Evolutionary conservation across 2,329 filamentous ascomycete genomes (phyloP), one percentile per base, ranked within the genome.

Genomic region (Diplodia sapinea): DNA sequence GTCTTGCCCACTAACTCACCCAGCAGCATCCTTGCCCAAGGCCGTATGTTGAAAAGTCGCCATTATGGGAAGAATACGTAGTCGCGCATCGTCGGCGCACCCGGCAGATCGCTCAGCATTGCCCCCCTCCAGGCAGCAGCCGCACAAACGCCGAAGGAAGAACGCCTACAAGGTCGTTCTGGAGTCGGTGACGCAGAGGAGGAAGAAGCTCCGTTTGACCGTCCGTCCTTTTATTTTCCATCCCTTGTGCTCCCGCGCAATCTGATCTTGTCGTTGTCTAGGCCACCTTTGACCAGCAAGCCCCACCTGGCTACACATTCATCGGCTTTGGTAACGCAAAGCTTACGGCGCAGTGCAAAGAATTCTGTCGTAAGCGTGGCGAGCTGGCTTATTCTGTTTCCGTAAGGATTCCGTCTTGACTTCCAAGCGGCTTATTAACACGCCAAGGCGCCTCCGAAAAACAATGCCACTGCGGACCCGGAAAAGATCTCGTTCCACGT

Each of bases 301-400:
- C 87, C 26, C 87, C 86, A 11, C 76, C 77, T 57, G 87, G 86
- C n/a, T 89, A 88, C 74, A 85, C 83, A 0, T 89, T 88, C 72
- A 83, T 89, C 61, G 84, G 86, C 26, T 83, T 86, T 55, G 87
- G 87, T 29, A 85, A 87, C 69, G 86, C 86, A 1, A 82, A 85
- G 65, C 80, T 90, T 59, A 87, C 87, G 20, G 82, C 82, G 56
- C 82, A 82, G 67, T 79, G 77, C 73, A 89, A 88, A 75, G 86
- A 89, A 71, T 74, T 85, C 50, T 88, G 87, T 70, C 82, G 85
- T 63, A 82, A 83, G 72, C 81, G 82, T 71, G 83, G 83, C 33
- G 77, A 84, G 49, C 82, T 84, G 59, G 84, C 88, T 50, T 82
- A 84, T 71, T 83, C 87, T 69, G 87, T 89, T 72, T 87, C 87